Evolutionary conservation across 176 grass and related monocot species (phyloP).

Genomic region (Coix lacrymajobi): DNA sequence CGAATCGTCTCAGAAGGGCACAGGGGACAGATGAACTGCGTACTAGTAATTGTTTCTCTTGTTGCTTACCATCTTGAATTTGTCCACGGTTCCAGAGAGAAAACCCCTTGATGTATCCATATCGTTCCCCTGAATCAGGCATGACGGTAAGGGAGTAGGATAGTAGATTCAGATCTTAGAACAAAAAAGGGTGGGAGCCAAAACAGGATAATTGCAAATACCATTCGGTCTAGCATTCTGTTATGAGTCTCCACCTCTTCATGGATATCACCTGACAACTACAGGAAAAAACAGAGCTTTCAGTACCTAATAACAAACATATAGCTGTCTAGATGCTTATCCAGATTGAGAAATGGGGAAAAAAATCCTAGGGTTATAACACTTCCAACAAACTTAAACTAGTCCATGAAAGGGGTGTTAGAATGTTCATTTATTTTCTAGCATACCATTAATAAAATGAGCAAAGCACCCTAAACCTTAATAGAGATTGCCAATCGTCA

Average conservation of each 20-base stretch:
- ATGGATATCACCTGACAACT: constrained; percentile 97
- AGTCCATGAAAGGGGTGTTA: background rate
- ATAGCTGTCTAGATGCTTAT: background rate
- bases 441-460: background rate
- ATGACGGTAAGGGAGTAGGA: background rate
- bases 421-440: background rate
- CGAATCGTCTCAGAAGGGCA: background rate
- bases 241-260: constrained; percentile 90
- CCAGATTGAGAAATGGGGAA: background rate
- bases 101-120: constrained; percentile 96
- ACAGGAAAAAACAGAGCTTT: constrained; percentile 29
- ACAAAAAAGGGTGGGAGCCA: background rate
- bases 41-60: background rate
- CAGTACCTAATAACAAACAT: background rate
- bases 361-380: background rate
- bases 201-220: constrained; percentile 21
- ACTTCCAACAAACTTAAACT: background rate
- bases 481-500: background rate
- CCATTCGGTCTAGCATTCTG: constrained; percentile 79
- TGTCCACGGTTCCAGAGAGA: constrained; percentile 91
- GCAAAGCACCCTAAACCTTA: background rate
- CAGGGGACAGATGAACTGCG: background rate
- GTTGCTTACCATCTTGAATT: constrained; percentile 82
- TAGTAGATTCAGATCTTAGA: background rate
- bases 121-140: constrained; percentile 64